Base-by-base conservation (phyloP, 2,329 filamentous ascomycete species). In the Fusarium kyushuense region DNA sequence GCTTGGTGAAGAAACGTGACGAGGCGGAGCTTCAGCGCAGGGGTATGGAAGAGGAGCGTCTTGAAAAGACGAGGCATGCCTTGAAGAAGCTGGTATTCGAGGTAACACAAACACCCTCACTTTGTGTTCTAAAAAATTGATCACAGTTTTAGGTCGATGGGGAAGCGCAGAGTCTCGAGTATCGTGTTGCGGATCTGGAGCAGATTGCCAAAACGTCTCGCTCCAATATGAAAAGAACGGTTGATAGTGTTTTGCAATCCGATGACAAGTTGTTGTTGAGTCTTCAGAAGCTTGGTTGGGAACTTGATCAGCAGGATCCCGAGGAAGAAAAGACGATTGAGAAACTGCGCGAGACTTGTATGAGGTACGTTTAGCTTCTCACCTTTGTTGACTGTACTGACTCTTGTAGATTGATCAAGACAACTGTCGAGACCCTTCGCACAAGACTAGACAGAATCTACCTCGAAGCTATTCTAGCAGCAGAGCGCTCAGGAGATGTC, bases 181-280 rank as follows among this genome's bases (percentile, higher is more conserved):
- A 82, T 54, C 81, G 81, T 38, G 75, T 83, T 25, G 74, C 79
- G 5, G 85, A 87, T 52, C 73, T 87, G 3, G 82, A 86, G 70
- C 83, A 86, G 63, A 85, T 89, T 40, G 76, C 76, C 8, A 83
- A 83, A 10, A 78, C 77, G 0, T 79, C 83, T 1, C 81, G 80
- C 6, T 75, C 80, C 3, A 77, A 78, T 5, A 75, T 89, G 17
- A 83, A 82, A 46, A 79, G 83, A 56, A 83, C 82, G 1, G 78
- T 88, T 0, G 81, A 83, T 23, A 79, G 79, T 17, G 76, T 86
- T 13, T 78, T 91, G 11, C 81, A 82, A 11, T 86, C 87, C 2
- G 90, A 93, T 62, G 89, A 92, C 73, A 88, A 86, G 63, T 81
- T 92, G 4, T 79, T 92, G 2, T 81, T 85, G 21, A 88, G 88